Evolutionary conservation across 352 stramenopile genomes (phyloP).

Genomic region (Pythium aquatile): DNA sequence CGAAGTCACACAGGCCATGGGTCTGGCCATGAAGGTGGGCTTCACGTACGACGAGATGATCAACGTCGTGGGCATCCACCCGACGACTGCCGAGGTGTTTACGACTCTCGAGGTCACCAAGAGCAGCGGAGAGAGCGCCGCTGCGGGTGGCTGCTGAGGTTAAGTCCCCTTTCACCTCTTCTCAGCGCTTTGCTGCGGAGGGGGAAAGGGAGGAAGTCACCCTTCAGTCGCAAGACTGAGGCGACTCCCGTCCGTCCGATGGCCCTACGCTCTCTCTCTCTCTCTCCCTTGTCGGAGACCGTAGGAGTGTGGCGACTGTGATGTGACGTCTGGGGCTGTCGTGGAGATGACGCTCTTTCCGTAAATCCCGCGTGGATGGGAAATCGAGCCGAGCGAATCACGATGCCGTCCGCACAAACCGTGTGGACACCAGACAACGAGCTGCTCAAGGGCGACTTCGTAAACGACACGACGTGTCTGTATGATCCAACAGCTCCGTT

Average conservation of each 20-base stretch:
- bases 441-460: not conserved
- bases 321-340: conserved; percentile 27
- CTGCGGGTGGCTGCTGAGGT: conserved; percentile 96
- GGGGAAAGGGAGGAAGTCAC: conserved; percentile 23
- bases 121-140: conserved; percentile 90
- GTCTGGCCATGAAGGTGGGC: conserved; percentile 93
- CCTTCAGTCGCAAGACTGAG: conserved; percentile 2
- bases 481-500: not conserved
- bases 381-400: conserved; percentile 61
- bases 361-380: conserved; percentile 65
- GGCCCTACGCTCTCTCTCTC: not conserved
- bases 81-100: conserved; percentile 95
- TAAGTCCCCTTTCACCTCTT: conserved; percentile 45
- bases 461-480: conserved; percentile 1
- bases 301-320: conserved; percentile 2
- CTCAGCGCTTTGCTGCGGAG: not conserved
- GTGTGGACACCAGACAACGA: conserved; percentile 6
- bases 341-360: conserved; percentile 81
- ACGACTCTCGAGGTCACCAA: conserved; percentile 94
- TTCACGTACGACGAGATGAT: conserved; percentile 93
- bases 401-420: conserved; percentile 1
- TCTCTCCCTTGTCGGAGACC: not conserved
- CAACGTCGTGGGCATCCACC: conserved; percentile 95
- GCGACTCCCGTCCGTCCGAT: not conserved
- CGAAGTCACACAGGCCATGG: conserved; percentile 94